A percentile compares a stretch with the other conserved stretches of the same genome.
phyloP scores from a whole-genome alignment of 208 protist species.

The Vickermania ingenoplastis region DNA sequence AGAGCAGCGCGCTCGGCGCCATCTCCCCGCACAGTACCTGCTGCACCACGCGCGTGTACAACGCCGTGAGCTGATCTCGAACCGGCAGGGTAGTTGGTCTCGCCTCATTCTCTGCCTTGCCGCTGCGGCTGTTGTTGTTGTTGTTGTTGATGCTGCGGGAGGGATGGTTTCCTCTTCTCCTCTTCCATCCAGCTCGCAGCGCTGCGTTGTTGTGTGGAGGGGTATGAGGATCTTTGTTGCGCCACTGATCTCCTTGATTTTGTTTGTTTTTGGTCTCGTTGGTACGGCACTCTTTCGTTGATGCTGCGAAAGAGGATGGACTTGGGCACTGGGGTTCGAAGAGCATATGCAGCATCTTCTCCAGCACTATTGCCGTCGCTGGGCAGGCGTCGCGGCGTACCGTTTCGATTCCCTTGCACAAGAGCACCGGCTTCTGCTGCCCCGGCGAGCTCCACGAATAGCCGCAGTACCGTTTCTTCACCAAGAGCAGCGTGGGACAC shows the following conservation, averaged over 20 bases:
- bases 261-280: not conserved
- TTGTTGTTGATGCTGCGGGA: not conserved
- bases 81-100: no score
- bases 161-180: not conserved
- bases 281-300: not conserved
- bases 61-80: not conserved
- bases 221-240: no score
- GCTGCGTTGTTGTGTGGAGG: no score
- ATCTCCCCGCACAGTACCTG: constrained; percentile 29
- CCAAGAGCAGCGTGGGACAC: constrained; percentile 99
- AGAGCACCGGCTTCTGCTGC: constrained; percentile 93
- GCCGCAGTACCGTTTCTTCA: constrained; percentile 99
- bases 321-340: constrained; percentile 25
- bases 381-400: constrained; percentile 99
- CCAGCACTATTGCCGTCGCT: constrained; percentile 30
- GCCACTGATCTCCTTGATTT: no score
- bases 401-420: constrained; percentile 98
- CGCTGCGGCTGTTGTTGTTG: not conserved
- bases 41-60: not conserved
- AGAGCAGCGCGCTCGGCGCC: constrained; percentile 56
- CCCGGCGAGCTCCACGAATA: constrained; percentile 94
- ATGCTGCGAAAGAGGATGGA: not conserved
- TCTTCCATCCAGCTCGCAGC: no score
- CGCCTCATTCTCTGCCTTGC: no score
- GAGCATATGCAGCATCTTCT: constrained; percentile 31